Base-by-base conservation (phyloP, 805 yeast genomes). In the Lachancea cidri region DNA sequence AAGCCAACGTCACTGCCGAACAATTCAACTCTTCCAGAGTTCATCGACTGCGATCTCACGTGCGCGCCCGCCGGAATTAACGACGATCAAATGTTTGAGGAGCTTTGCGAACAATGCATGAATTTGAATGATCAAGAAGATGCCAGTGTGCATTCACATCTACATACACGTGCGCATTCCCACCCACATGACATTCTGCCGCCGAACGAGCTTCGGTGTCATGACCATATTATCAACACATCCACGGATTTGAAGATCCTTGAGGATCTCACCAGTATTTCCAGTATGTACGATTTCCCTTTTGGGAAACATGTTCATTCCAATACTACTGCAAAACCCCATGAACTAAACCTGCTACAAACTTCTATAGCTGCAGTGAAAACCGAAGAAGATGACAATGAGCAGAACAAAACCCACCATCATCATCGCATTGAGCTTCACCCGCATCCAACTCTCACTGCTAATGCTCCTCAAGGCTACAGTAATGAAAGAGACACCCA, bases 261-360 rank as follows among this genome's bases (percentile, higher is more conserved):
- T 27, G 53, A 60, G 29, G 66, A 62, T 44, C 42, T 64, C 29
- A 52, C 62, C 32, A 55, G 53, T 37, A 62, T 64, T 5, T 59
- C 65, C 4, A 55, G 58, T 6, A 43, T 64, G 36, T 64, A 62
- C 41, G 65, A 62, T 24, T 50, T 55, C 14, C 66, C 66, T 1
- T 47, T 61, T 29, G 57, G 62, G 9, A 55, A 55, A 31, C 64
- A 60, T 33, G 53, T 54, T 49, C 44, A 39, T 3, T 33, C 44
- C 17, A 44, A 42, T 16, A 16, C 33, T 29, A 38, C 30, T 8
- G 20, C 5, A 14, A 3, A 19, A 17, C 8, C 30, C 14, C 34
- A 30, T 11, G 39, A 36, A 7, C n/a, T 35, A 4, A 35, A 39
- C 16, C 33, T 39, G 4, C 22, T 39, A n/a, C 43, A 39, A n/a